Base-by-base conservation (phyloP, 2,329 filamentous ascomycete species). In the Alternaria sp. region DNA sequence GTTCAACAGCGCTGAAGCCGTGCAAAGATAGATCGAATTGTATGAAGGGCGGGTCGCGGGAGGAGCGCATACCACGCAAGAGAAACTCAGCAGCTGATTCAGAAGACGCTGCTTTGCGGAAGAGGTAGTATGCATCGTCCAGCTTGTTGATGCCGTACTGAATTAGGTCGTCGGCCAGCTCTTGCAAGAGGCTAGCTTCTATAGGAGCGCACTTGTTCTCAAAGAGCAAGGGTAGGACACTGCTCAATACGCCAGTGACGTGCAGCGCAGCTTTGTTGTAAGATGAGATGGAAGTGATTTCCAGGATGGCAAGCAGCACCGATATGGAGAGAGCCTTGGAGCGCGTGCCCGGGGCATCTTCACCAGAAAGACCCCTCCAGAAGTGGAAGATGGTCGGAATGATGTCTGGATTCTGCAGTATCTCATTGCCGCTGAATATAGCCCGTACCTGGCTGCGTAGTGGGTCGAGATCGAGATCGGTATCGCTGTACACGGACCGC, bases 11-110 rank as follows among this genome's bases (percentile, higher is more conserved):
- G 13, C 93, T 92, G 79, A 93, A 95, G 0, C 96, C 96, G 77
- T 93, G 87, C 15, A 93, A 83, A 1, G 93, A 96, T 21, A 99
- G 85, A 77, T 99, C 96, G 79, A 99, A 98, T 71, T 98, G 93
- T 69, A 99, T 91, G 77, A 92, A 94, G 0, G 94, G 88, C 6
- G 96, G 93, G 13, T 89, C 88, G 68, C 90, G 89, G 62, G 95
- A 93, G 52, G 86, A 86, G 66, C 89, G 89, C 68, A 96, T 88
- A 76, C 92, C 90, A 56, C 89, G 86, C 19, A 97, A 83, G 7
- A 92, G 83, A 74, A 97, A 96, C 54, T 90, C 87, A 12, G 92
- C 84, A 36, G 85, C 84, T 49, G 82, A 75, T 8, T 84, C 79
- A 44, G 84, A 86, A 4, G 79, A 77, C 55, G 83, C 82, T 12